These are phyloP conservation scores for Apophysomyces trapeziformis DNA, from an alignment of 371 early-diverging fungal genomes.

Conservation along the genomic window DNA sequence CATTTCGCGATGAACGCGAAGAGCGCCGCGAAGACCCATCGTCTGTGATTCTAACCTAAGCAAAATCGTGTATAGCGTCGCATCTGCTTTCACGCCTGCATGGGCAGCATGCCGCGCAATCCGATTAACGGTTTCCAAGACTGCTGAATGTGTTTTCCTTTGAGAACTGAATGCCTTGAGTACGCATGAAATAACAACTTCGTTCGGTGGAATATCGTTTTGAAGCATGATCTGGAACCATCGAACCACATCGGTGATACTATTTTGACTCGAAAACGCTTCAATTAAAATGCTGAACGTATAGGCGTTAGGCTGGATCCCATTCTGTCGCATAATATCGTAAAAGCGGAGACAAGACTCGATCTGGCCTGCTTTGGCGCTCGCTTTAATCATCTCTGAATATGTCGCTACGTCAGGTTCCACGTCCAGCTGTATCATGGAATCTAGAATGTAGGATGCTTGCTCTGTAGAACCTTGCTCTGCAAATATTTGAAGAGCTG, in stretches of 20 bases:
- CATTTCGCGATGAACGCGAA: conserved; percentile 48
- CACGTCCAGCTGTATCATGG: conserved; percentile 41
- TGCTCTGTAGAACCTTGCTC: conserved; percentile 39
- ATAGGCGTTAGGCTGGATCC: conserved; percentile 50
- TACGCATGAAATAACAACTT: conserved; percentile 33
- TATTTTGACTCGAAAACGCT: conserved; percentile 28
- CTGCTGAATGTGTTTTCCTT: conserved; percentile 8
- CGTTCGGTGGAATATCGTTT: conserved; percentile 33
- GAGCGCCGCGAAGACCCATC: conserved; percentile 33
- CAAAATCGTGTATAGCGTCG: conserved; percentile 44
- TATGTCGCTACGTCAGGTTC: conserved; percentile 53
- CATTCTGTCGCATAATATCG: conserved; percentile 37
- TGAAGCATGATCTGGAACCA: conserved; percentile 51
- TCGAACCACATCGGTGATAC: conserved; percentile 33
- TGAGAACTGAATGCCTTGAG: conserved; percentile 35
- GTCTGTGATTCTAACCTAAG: conserved; percentile 38
- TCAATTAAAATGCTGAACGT: conserved; percentile 57
- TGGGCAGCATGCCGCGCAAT: conserved; percentile 39
- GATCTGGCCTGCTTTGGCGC: conserved; percentile 27
- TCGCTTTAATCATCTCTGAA: conserved; percentile 52
- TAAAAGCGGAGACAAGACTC: conserved; percentile 40
- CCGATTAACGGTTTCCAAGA: conserved; percentile 25
- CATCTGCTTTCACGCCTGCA: conserved; percentile 45
- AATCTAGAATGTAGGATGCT: conserved; percentile 36
- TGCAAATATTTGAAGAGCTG: conserved; percentile 49